phyloP scores from a whole-genome alignment of 1,284 basidiomycete species.

The Sutorius eximius region DNA sequence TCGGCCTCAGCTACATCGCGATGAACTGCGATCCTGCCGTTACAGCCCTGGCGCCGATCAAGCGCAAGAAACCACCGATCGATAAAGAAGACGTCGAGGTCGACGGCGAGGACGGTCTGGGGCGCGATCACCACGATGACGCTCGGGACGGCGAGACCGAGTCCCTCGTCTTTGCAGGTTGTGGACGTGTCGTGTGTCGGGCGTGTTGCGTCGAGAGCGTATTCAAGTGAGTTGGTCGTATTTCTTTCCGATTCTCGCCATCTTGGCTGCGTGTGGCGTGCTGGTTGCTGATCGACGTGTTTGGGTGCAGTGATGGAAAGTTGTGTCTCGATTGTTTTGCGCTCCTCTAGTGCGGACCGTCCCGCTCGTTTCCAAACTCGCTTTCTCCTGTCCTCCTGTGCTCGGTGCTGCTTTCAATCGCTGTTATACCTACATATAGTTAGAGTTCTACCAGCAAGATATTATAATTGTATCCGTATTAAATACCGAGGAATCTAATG shows the following conservation, averaged over 20 bases:
- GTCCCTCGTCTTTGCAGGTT: conserved; percentile 22
- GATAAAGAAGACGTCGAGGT: conserved; percentile 25
- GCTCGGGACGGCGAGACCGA: conserved; percentile 1
- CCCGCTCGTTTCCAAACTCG: too few species aligned
- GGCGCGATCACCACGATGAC: conserved; percentile 1
- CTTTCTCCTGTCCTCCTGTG: neutral
- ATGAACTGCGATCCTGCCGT: conserved; percentile 23
- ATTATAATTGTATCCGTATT: conserved; percentile 22
- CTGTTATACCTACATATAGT: neutral
- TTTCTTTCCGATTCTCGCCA: neutral
- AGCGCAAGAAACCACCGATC: conserved; percentile 28
- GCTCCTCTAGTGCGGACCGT: conserved; percentile 12
- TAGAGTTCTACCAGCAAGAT: conserved; percentile 4
- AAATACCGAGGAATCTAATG: neutral
- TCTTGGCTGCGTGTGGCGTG: neutral
- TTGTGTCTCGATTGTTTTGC: conserved; percentile 33
- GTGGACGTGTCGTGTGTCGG: conserved; percentile 31
- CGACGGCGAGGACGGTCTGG: neutral
- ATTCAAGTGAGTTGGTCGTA: conserved; percentile 21
- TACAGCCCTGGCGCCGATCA: conserved; percentile 4
- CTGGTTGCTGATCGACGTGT: conserved; percentile 5
- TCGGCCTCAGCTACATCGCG: conserved; percentile 22
- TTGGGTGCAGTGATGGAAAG: conserved; percentile 28
- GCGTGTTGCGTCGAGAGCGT: conserved; percentile 32
- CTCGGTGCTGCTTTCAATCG: neutral